Base-by-base conservation (phyloP, 2,329 filamentous ascomycete species). In the Fusarium brevicatenulatum region DNA sequence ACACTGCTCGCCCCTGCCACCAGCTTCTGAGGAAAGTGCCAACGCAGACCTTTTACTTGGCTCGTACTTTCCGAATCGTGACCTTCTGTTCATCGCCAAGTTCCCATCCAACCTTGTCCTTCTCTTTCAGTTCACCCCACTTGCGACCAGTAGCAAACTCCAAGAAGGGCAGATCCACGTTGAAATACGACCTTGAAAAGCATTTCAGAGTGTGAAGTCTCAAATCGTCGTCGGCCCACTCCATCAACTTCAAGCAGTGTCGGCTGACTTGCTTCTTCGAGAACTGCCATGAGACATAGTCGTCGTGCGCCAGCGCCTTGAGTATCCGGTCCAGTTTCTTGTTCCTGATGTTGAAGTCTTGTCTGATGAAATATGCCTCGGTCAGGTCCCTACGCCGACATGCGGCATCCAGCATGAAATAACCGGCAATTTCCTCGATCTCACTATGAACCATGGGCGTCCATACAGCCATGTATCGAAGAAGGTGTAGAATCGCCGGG, bases 321-420 rank as follows among this genome's bases (percentile, higher is more conserved):
- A 99, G 84, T 32, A 93, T 87, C 9, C 85, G 85, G 76, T 94
- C 91, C 2, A 98, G 86, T 59, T 91, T 89, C n/a, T 86, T 80
- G 78, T 94, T 93, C 52, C 85, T 85, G 63, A 95, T 87, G 12
- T 81, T 81, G 80, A 93, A 92, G 30, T 83, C 80, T 57, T 88
- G 84, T 61, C 91, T 89, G 61, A 95, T 83, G 6, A 88, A 85
- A 78, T 92, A 94, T 4, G 95, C 96, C 61, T 92, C 90, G 4
- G 88, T 86, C 32, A 97, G 83, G 73, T 97, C 90, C 18, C 89
- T 87, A 73, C 95, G 91, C 30, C 96, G 91, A 80, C 96, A 98
- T 10, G 95, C 95, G 44, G 95, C 89, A 82, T 99, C 96, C 32
- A 99, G 88, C 54, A 98, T 90, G 32, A 94, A 87, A 78, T 97